These are phyloP conservation scores for Cotoneaster glaucophyllus DNA, from an alignment of 306 rosid species.

Conservation along the genomic window DNA sequence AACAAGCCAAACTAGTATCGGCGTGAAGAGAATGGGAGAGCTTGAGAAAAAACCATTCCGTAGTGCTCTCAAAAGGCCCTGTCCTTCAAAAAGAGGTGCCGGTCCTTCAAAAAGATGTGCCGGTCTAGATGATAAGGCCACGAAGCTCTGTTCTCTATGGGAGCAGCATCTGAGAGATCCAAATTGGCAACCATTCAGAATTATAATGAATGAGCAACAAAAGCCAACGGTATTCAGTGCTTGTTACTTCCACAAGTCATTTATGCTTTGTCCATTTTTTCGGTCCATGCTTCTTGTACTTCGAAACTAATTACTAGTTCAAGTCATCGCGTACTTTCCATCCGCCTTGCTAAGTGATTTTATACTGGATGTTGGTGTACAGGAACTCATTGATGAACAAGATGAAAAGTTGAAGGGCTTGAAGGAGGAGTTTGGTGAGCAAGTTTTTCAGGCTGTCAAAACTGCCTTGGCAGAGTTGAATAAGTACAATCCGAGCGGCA, in stretches of 20 bases:
- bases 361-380: neutral
- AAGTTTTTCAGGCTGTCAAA: neutral
- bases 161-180: constrained; percentile 9
- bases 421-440: constrained; percentile 11
- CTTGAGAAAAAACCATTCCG: constrained; percentile 46
- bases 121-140: neutral
- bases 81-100: neutral
- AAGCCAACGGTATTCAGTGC: neutral
- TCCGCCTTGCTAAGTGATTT: neutral
- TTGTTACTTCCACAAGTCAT: neutral
- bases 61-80: constrained; percentile 26
- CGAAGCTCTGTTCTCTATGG: constrained; percentile 7
- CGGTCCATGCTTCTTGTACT: too few relatives aligned
- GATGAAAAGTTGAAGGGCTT: constrained; percentile 9
- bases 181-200: constrained; percentile 17
- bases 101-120: neutral
- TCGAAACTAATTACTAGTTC: neutral
- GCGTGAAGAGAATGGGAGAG: constrained; percentile 44
- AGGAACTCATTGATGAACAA: constrained; percentile 11
- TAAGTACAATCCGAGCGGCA: neutral
- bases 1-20: constrained; percentile 24
- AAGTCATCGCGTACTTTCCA: neutral
- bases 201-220: neutral
- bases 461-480: constrained; percentile 9
- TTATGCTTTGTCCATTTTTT: neutral